Evolutionary conservation across 768 basidiomycete species (phyloP).

Genomic region (Scleroderma citrinum): DNA sequence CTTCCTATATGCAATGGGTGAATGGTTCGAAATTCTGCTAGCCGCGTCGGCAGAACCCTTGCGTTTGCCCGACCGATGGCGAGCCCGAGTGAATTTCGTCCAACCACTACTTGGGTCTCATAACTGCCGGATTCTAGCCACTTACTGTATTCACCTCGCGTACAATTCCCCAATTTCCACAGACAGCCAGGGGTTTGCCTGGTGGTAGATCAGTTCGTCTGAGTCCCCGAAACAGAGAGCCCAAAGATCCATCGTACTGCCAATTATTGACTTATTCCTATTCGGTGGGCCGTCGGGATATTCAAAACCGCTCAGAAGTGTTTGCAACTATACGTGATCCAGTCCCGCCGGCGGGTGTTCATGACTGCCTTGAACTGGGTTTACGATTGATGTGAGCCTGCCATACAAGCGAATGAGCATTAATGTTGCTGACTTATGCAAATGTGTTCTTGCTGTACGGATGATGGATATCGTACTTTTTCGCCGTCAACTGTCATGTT

Average conservation of each 20-base stretch:
- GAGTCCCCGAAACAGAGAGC: not conserved
- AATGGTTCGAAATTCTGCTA: no score
- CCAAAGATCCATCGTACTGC: slow-evolving; percentile 32
- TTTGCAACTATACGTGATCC: slow-evolving; percentile 40
- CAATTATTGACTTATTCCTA: slow-evolving; percentile 31
- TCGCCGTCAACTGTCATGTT: slow-evolving; percentile 44
- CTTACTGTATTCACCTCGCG: no score
- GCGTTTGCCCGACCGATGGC: no score
- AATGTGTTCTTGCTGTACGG: not conserved
- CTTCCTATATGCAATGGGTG: no score
- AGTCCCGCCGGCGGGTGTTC: slow-evolving; percentile 35
- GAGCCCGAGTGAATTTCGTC: no score
- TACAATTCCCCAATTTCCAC: slow-evolving; percentile 30
- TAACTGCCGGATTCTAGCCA: no score
- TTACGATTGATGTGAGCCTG: slow-evolving; percentile 41
- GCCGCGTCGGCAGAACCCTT: no score
- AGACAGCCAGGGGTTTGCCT: slow-evolving; percentile 35
- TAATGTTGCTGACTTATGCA: not conserved
- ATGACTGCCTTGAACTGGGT: slow-evolving; percentile 38
- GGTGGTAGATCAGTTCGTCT: slow-evolving; percentile 21
- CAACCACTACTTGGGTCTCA: no score
- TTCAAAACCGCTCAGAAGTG: slow-evolving; percentile 32
- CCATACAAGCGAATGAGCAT: no score
- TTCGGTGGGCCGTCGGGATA: slow-evolving; percentile 44
- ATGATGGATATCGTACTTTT: not conserved